phyloP scores from a whole-genome alignment of 2,329 filamentous ascomycete species.

The Neonectria neomacrospora region DNA sequence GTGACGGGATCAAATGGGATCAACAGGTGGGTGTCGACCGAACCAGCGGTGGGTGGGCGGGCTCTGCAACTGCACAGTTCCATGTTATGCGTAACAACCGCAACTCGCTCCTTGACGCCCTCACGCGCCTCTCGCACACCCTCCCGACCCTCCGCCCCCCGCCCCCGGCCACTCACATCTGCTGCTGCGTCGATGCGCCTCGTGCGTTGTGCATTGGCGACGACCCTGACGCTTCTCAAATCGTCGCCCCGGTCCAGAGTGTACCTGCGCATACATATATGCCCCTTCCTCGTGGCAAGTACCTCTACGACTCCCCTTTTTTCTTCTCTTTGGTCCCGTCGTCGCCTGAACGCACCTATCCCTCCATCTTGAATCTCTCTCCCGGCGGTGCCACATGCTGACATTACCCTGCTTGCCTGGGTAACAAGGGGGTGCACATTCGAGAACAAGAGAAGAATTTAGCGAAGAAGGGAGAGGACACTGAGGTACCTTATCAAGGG shows the following conservation, averaged over 20 bases:
- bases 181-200: conserved; percentile 16
- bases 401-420: conserved; percentile 15
- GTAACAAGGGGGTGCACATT: conserved; percentile 23
- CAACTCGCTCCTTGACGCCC: conserved; percentile 13
- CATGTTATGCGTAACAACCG: conserved; percentile 23
- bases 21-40: conserved; percentile 11
- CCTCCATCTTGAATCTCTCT: conserved; percentile 17
- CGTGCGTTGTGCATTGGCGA: conserved; percentile 22
- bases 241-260: conserved; percentile 18
- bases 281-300: conserved; percentile 23
- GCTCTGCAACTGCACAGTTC: conserved; percentile 9
- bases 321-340: not conserved
- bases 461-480: not conserved
- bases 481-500: not conserved
- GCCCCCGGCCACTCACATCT: conserved; percentile 15
- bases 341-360: conserved; percentile 10
- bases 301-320: conserved; percentile 23
- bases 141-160: conserved; percentile 11
- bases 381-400: conserved; percentile 21
- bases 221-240: conserved; percentile 11
- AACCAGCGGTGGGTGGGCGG: conserved; percentile 20
- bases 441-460: conserved; percentile 16
- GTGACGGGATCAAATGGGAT: conserved; percentile 7
- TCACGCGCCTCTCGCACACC: conserved; percentile 15
- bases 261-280: conserved; percentile 29